phyloP scores from a whole-genome alignment of 345 rosid species.

The Salix purpurea region DNA sequence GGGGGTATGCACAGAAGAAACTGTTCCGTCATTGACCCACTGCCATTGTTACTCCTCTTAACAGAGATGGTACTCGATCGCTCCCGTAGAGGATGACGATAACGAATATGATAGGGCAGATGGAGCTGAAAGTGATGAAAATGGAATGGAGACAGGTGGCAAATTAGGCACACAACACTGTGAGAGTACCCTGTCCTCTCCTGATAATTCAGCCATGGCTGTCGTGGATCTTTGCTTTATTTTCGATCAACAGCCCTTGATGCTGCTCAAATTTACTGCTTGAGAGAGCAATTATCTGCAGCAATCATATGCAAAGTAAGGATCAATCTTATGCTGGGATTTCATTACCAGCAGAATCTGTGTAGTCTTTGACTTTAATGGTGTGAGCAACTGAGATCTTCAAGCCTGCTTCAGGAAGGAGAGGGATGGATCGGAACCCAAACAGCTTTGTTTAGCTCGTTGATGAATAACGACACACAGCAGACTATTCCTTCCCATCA shows the following conservation, averaged over 20 bases:
- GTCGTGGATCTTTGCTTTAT: no score
- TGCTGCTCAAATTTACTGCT: no score
- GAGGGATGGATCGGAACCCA: conserved; percentile 1
- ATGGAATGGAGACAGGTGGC: conserved; percentile 31
- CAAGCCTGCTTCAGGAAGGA: conserved; percentile 14
- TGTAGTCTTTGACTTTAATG: conserved; percentile 41
- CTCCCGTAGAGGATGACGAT: conserved; percentile 42
- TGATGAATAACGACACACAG: neutral
- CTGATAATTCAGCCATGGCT: conserved; percentile 53
- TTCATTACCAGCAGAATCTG: conserved; percentile 32
- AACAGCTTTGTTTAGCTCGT: conserved; percentile 26
- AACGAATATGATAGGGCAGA: conserved; percentile 40
- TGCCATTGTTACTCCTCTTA: conserved; percentile 65
- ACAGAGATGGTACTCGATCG: conserved; percentile 67
- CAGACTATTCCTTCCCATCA: no score
- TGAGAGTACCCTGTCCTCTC: conserved; percentile 62
- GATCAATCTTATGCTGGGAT: conserved; percentile 41
- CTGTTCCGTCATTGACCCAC: conserved; percentile 64
- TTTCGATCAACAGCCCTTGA: no score
- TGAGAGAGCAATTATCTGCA: no score
- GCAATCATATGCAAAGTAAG: neutral
- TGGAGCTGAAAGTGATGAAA: conserved; percentile 46
- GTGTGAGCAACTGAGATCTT: conserved; percentile 37
- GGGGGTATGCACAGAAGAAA: conserved; percentile 69
- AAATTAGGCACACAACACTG: conserved; percentile 30